Evolutionary conservation across 2,329 filamentous ascomycete species (phyloP).

Genomic region (Calonectria leucothoes): DNA sequence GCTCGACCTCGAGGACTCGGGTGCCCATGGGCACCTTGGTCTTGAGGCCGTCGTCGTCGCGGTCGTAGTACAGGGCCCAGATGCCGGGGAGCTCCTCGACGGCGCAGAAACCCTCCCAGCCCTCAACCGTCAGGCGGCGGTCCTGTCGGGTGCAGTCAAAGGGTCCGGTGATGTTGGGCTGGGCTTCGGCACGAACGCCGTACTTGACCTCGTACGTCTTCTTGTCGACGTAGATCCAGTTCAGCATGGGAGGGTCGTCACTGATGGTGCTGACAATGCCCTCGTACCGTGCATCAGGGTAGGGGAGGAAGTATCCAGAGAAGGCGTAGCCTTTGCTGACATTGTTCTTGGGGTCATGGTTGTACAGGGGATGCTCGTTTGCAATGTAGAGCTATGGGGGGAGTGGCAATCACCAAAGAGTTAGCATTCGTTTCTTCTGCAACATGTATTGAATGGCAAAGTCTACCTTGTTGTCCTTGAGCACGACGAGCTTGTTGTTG

Average conservation of each 20-base stretch:
- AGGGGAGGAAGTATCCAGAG: constrained; percentile 68
- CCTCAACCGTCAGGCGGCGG: constrained; percentile 59
- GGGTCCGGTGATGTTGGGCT: constrained; percentile 58
- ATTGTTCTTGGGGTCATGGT: constrained; percentile 47
- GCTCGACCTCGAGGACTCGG: constrained; percentile 66
- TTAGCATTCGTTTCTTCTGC: constrained; percentile 1
- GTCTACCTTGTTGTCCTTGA: constrained; percentile 55
- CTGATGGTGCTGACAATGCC: constrained; percentile 62
- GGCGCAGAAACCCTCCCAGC: constrained; percentile 63
- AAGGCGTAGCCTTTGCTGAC: constrained; percentile 65
- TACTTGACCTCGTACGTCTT: constrained; percentile 60
- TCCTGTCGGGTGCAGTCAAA: constrained; percentile 66
- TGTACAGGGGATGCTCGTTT: constrained; percentile 41
- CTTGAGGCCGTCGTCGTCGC: constrained; percentile 57
- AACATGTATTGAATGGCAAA: no score
- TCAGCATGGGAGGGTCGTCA: constrained; percentile 60
- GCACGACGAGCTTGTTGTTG: constrained; percentile 57
- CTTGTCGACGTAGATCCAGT: constrained; percentile 62
- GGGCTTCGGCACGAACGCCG: constrained; percentile 55
- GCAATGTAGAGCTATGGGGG: constrained; percentile 42
- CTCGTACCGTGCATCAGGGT: constrained; percentile 61
- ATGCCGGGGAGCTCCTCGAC: constrained; percentile 55
- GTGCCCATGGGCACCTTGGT: constrained; percentile 59
- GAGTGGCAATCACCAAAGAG: not conserved
- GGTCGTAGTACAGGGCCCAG: constrained; percentile 62